Percentiles rank a stretch among this genome's conserved stretches.
These are phyloP conservation scores for Fomitopsis betulina DNA, from an alignment of 1,284 basidiomycete genomes.

Conservation along the genomic window DNA sequence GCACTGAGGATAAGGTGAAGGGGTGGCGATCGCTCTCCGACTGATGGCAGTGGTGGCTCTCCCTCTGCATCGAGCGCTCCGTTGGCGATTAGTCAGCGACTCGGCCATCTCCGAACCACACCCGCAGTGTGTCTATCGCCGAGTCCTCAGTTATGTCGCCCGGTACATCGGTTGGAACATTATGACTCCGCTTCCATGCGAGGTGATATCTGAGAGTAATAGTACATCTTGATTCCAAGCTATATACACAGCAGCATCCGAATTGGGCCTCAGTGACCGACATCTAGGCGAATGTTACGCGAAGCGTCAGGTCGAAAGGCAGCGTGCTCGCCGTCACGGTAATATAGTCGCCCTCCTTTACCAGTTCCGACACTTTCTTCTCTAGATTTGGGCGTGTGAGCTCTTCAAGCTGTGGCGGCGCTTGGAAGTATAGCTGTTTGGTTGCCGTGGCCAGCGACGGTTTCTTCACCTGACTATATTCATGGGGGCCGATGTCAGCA, in stretches of 20 bases:
- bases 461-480: slow-evolving; percentile 84
- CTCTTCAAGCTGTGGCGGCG: slow-evolving; percentile 85
- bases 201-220: not conserved
- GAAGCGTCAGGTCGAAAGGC: slow-evolving; percentile 81
- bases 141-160: too few relatives aligned
- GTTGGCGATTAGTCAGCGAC: not conserved
- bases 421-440: slow-evolving; percentile 86
- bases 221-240: not conserved
- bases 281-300: slow-evolving; percentile 53
- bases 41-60: not conserved
- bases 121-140: too few relatives aligned
- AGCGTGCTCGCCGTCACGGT: slow-evolving; percentile 85
- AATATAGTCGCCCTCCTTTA: slow-evolving; percentile 73
- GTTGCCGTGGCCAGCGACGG: slow-evolving; percentile 74
- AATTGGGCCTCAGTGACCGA: not conserved
- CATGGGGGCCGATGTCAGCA: not conserved
- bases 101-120: not conserved
- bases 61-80: not conserved
- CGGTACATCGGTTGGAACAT: too few relatives aligned
- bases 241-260: not conserved
- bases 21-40: not conserved
- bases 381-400: slow-evolving; percentile 86
- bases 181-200: too few relatives aligned
- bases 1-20: not conserved
- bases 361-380: slow-evolving; percentile 80